phyloP scores from a whole-genome alignment of 2,329 filamentous ascomycete genomes.

The Cordyceps tenuipes region DNA sequence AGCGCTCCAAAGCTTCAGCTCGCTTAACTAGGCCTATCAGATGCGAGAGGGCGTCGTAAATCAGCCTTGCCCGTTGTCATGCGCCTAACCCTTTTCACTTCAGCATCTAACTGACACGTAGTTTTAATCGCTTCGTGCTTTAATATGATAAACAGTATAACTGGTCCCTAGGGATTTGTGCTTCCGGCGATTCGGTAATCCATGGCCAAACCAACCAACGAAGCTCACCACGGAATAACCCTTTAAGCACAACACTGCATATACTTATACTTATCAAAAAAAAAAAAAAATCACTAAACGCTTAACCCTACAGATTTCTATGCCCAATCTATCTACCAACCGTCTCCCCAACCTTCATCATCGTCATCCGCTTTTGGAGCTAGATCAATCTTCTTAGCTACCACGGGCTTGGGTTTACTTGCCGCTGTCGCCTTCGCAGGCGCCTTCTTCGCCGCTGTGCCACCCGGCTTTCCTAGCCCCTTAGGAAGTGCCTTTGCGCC shows the following conservation, averaged over 20 bases:
- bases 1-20: constrained; percentile 5
- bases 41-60: constrained; percentile 8
- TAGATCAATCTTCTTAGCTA: constrained; percentile 60
- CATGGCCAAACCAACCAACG: no score
- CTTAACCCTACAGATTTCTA: not conserved
- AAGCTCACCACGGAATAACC: no score
- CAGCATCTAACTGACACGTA: not conserved
- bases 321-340: constrained; percentile 40
- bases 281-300: not conserved
- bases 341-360: constrained; percentile 59
- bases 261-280: not conserved
- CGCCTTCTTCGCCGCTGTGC: constrained; percentile 32
- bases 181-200: no score
- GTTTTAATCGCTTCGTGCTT: no score
- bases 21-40: constrained; percentile 10
- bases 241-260: not conserved
- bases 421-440: constrained; percentile 31
- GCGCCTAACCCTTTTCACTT: not conserved
- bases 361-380: constrained; percentile 55
- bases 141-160: no score
- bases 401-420: constrained; percentile 36
- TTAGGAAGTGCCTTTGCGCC: constrained; percentile 66
- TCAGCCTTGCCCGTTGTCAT: constrained; percentile 7
- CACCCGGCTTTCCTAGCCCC: constrained; percentile 60
- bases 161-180: no score